These are phyloP conservation scores for Saccharomycopsis sp. DNA, from an alignment of 805 yeast species.

Conservation along the genomic window DNA sequence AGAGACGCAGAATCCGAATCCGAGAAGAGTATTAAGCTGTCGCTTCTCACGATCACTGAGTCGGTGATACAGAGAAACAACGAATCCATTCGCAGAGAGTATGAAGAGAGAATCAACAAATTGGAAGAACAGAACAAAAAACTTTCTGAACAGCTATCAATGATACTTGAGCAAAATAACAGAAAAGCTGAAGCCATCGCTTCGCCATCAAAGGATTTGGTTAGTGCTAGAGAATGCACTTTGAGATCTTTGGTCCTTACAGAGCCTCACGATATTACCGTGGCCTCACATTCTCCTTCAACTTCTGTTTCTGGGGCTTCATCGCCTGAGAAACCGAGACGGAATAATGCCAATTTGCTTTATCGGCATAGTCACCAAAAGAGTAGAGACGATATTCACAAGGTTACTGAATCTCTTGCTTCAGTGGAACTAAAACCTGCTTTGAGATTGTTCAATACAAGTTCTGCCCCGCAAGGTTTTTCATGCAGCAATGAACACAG, in stretches of 20 bases:
- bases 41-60: not conserved
- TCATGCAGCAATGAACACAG: too few relatives aligned
- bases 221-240: not conserved
- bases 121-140: not conserved
- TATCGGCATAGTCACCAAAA: not conserved
- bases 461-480: not conserved
- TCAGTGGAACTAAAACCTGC: not conserved
- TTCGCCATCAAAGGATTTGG: not conserved
- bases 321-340: not conserved
- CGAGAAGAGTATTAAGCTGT: not conserved
- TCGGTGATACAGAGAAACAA: not conserved
- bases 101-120: not conserved
- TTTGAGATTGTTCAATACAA: not conserved
- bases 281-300: not conserved
- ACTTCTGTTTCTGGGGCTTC: not conserved
- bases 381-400: not conserved
- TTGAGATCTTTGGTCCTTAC: not conserved
- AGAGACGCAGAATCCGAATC: not conserved
- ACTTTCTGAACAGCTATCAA: not conserved
- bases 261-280: too few relatives aligned
- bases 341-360: not conserved
- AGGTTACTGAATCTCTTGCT: not conserved
- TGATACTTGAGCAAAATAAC: not conserved
- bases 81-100: not conserved
- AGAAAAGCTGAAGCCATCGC: not conserved